phyloP scores from a whole-genome alignment of 2,329 filamentous ascomycete species.

The Aotearoamyces nothofagi region DNA sequence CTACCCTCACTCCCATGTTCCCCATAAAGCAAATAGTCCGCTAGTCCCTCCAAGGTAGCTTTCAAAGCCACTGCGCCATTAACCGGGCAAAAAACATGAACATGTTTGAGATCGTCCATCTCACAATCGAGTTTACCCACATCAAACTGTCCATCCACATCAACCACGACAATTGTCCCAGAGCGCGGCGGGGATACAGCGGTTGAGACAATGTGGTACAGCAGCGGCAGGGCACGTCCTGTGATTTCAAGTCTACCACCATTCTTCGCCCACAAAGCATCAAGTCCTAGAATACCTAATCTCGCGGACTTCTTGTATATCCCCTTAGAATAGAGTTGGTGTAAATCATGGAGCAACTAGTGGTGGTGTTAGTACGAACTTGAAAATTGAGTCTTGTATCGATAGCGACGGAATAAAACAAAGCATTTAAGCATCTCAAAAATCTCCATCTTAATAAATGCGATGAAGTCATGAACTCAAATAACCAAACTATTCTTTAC shows the following conservation, averaged over 20 bases:
- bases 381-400: too few relatives aligned
- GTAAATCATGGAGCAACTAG: constrained; percentile 2
- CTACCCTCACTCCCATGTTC: constrained; percentile 13
- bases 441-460: too few relatives aligned
- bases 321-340: not conserved
- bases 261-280: constrained; percentile 28
- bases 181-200: constrained; percentile 31
- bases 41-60: constrained; percentile 11
- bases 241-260: constrained; percentile 34
- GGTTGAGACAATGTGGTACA: constrained; percentile 38
- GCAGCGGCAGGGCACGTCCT: constrained; percentile 35
- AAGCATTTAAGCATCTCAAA: too few relatives aligned
- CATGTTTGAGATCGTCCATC: constrained; percentile 10
- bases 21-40: constrained; percentile 16
- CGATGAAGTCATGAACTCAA: too few relatives aligned
- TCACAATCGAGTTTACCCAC: constrained; percentile 18
- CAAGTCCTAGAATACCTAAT: constrained; percentile 26
- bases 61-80: constrained; percentile 9
- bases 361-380: not conserved
- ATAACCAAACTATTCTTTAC: too few relatives aligned
- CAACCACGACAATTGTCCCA: constrained; percentile 32
- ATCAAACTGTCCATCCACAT: constrained; percentile 40
- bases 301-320: too few relatives aligned
- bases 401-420: too few relatives aligned
- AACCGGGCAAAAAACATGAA: constrained; percentile 15